Percentiles rank a stretch among this genome's conserved stretches.
These are phyloP conservation scores for Solanum sparsipilum DNA, from an alignment of 257 asterid species.

Conservation along the genomic window DNA sequence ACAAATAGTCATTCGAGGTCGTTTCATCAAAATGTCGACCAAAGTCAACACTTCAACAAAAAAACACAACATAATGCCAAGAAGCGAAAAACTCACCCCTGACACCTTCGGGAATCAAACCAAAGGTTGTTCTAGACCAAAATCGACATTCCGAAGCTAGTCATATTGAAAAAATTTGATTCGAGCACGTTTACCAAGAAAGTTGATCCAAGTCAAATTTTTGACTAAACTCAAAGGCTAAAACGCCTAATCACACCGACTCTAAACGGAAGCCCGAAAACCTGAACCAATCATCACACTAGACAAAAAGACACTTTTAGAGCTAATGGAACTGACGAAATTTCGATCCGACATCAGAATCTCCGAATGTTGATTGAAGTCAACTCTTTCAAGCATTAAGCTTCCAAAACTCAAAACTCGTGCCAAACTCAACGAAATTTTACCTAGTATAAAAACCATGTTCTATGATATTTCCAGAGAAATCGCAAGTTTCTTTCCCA, in stretches of 20 bases:
- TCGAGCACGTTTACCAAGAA: neutral
- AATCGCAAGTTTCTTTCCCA: neutral
- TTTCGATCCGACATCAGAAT: no score
- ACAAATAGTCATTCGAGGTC: neutral
- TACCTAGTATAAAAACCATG: neutral
- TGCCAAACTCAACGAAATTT: neutral
- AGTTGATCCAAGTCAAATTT: no score
- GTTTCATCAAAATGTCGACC: neutral
- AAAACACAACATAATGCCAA: neutral
- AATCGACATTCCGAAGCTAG: rapidly evolving
- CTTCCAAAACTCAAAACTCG: neutral
- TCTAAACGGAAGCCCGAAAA: neutral
- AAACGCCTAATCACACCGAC: neutral
- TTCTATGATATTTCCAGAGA: neutral
- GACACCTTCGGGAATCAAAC: neutral
- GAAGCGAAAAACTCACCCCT: neutral
- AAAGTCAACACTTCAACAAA: neutral
- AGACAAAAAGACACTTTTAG: neutral
- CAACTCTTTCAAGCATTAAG: neutral
- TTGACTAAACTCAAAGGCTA: neutral
- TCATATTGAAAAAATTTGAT: neutral
- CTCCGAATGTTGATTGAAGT: neutral
- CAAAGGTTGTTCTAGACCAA: neutral
- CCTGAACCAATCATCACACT: neutral
- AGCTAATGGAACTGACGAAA: neutral